Percentiles rank a stretch among this genome's conserved stretches.
Conservation (phyloP, 2,329 filamentous ascomycete species). For the Botrytis paeoniae region DNA sequence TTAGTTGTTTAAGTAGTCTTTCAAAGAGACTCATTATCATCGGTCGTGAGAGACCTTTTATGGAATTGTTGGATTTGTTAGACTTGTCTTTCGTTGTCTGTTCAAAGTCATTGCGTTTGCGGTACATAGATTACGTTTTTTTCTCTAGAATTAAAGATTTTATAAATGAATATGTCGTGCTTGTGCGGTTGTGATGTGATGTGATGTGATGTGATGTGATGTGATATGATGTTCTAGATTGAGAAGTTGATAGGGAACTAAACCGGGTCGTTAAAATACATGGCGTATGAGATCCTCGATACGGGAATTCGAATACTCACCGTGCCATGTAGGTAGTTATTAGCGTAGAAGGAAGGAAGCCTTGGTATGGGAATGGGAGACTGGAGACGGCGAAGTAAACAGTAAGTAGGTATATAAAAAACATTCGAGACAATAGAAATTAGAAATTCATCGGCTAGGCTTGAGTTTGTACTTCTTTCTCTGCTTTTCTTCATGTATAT, state of each 20-base stretch:
- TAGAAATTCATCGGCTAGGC: too few species aligned
- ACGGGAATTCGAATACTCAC: neutral
- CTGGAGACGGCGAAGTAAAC: too few species aligned
- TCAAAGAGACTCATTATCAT: neutral
- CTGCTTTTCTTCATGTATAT: too few species aligned
- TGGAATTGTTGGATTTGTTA: neutral
- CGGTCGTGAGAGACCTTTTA: neutral
- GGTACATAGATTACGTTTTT: neutral
- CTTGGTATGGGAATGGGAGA: neutral
- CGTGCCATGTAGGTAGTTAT: neutral
- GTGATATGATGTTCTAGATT: neutral
- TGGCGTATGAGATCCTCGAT: neutral
- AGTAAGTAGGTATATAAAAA: too few species aligned
- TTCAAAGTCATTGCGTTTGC: neutral
- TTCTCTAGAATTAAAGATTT: neutral
- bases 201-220: neutral
- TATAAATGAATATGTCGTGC: neutral
- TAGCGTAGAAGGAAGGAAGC: neutral
- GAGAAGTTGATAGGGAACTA: neutral
- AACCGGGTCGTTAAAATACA: neutral
- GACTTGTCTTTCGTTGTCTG: neutral
- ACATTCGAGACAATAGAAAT: too few species aligned
- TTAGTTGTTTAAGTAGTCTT: neutral
- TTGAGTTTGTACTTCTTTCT: too few species aligned
- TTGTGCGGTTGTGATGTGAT: neutral